Conservation (phyloP, 2,329 filamentous ascomycete species). For the Herpotrichia juniperi region DNA sequence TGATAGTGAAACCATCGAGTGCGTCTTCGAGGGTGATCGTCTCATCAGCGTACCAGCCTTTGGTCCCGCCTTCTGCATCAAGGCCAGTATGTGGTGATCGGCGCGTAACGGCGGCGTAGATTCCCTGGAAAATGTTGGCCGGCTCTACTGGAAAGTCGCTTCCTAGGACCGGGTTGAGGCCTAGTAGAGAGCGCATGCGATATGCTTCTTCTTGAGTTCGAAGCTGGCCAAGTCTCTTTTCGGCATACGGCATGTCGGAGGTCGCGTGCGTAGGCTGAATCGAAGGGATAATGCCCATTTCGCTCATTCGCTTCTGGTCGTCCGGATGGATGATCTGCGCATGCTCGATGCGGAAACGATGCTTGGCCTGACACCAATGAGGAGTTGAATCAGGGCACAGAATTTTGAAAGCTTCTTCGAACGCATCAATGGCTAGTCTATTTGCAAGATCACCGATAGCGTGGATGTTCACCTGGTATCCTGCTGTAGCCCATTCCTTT, state of each 20-base stretch:
- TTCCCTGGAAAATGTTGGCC: slow-evolving; percentile 69
- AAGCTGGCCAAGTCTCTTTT: slow-evolving; percentile 62
- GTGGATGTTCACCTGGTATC: slow-evolving; percentile 74
- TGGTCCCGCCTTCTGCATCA: slow-evolving; percentile 50
- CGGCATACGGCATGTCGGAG: slow-evolving; percentile 72
- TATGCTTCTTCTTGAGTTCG: slow-evolving; percentile 66
- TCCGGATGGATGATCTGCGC: slow-evolving; percentile 71
- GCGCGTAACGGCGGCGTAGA: slow-evolving; percentile 71
- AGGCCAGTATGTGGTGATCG: slow-evolving; percentile 59
- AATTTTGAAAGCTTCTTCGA: slow-evolving; percentile 61
- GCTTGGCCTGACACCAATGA: slow-evolving; percentile 58
- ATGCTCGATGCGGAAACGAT: slow-evolving; percentile 73
- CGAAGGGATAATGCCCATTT: slow-evolving; percentile 68
- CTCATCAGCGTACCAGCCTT: slow-evolving; percentile 67
- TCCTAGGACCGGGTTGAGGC: slow-evolving; percentile 63
- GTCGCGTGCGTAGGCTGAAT: slow-evolving; percentile 77
- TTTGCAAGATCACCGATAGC: slow-evolving; percentile 75
- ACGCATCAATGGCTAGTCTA: slow-evolving; percentile 67
- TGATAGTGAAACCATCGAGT: slow-evolving; percentile 66
- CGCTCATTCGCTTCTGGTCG: slow-evolving; percentile 66
- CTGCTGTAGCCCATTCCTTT: slow-evolving; percentile 63
- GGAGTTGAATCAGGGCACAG: slow-evolving; percentile 54
- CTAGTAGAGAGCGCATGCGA: slow-evolving; percentile 67
- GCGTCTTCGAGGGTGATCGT: slow-evolving; percentile 65
- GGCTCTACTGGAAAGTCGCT: slow-evolving; percentile 77